Evolutionary conservation across 83 land plant genomes (phyloP).

Genomic region (Diphasiastrum complanatum): DNA sequence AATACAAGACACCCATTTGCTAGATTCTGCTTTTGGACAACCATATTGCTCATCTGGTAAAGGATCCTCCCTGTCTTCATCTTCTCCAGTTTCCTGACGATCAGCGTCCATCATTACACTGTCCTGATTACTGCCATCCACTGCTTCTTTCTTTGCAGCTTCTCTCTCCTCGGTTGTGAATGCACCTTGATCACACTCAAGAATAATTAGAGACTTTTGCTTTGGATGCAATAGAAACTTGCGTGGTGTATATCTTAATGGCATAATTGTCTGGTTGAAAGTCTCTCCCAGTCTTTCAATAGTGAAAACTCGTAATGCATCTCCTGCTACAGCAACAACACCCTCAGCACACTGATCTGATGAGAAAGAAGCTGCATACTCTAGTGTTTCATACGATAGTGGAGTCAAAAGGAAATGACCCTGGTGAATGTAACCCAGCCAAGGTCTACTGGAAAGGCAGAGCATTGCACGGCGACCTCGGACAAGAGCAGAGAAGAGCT

Average conservation of each 20-base stretch:
- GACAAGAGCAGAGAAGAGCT: slow-evolving; percentile 70
- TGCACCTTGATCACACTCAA: slow-evolving; percentile 96
- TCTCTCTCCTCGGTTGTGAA: slow-evolving; percentile 93
- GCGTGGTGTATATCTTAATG: slow-evolving; percentile 92
- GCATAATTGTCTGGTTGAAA: slow-evolving; percentile 85
- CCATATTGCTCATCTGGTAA: slow-evolving; percentile 98
- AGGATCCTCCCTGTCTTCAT: slow-evolving; percentile 69
- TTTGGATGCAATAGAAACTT: slow-evolving; percentile 94
- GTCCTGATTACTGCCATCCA: slow-evolving; percentile 54
- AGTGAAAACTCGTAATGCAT: slow-evolving; percentile 85
- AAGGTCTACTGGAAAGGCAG: slow-evolving; percentile 96
- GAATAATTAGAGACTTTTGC: slow-evolving; percentile 57
- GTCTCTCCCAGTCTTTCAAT: slow-evolving; percentile 98
- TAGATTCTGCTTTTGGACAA: slow-evolving; percentile 87
- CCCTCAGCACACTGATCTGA: slow-evolving; percentile 99
- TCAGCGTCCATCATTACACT: slow-evolving; percentile 62
- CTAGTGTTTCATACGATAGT: slow-evolving; percentile 86
- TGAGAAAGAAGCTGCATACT: slow-evolving; percentile 92
- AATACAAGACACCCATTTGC: slow-evolving; percentile 93
- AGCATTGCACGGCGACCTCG: slow-evolving; percentile 81
- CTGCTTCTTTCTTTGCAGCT: slow-evolving; percentile 63
- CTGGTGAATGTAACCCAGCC: slow-evolving; percentile 95
- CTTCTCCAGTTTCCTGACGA: slow-evolving; percentile 79
- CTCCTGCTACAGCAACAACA: slow-evolving; percentile 93
- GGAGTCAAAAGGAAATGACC: slow-evolving; percentile 93